These are phyloP conservation scores for Blumeriella jaapii DNA, from an alignment of 2,329 filamentous ascomycete genomes.

Conservation along the genomic window DNA sequence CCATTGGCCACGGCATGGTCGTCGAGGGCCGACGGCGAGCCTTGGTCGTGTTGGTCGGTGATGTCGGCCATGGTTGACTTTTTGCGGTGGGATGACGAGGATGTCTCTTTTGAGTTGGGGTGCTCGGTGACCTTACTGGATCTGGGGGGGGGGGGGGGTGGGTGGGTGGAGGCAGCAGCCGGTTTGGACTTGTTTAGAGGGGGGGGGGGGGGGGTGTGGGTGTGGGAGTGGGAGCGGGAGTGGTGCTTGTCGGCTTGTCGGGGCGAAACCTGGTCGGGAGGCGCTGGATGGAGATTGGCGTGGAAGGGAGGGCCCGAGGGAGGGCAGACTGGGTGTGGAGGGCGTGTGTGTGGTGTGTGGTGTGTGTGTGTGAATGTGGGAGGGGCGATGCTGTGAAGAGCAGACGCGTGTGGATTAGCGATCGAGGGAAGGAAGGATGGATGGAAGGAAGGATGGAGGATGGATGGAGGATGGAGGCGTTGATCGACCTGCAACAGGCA, in stretches of 20 bases:
- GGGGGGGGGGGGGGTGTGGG: no score
- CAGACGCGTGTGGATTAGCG: no score
- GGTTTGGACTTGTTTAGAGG: slow-evolving; percentile 29
- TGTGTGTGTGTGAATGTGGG: slow-evolving; percentile 4
- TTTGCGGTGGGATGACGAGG: slow-evolving; percentile 27
- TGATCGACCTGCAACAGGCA: no score
- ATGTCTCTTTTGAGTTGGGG: slow-evolving; percentile 27
- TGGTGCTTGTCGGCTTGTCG: slow-evolving; percentile 26
- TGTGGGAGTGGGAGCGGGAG: no score
- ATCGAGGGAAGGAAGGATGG: no score
- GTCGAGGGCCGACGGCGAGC: slow-evolving; percentile 62
- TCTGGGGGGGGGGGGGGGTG: no score
- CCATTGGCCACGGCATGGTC: slow-evolving; percentile 58
- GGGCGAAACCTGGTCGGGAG: slow-evolving; percentile 27
- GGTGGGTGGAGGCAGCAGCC: slow-evolving; percentile 25
- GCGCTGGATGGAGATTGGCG: slow-evolving; percentile 27
- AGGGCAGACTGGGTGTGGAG: not conserved
- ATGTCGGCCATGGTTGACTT: slow-evolving; percentile 63
- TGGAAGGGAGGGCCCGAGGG: slow-evolving; percentile 21
- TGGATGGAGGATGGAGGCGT: no score
- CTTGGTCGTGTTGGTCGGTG: slow-evolving; percentile 65
- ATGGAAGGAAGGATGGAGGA: no score
- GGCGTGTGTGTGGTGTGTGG: not conserved
- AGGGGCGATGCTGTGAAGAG: not conserved
- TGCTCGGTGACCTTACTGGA: slow-evolving; percentile 28